Evolutionary conservation across 257 asterid genomes (phyloP).

Genomic region (Ocimum tenuiflorum): DNA sequence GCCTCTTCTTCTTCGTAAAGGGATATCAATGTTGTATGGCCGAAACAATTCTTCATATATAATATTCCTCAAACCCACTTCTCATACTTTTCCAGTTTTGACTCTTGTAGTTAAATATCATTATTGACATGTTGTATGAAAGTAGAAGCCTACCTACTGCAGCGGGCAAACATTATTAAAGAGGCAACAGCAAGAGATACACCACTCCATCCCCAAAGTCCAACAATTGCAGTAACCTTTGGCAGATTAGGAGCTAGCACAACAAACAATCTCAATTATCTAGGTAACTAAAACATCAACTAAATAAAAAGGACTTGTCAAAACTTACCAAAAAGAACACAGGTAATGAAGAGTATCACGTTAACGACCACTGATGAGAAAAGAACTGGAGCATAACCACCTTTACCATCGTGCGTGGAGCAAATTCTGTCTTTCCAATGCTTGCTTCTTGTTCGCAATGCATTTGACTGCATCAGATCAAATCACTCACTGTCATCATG

Average conservation of each 20-base stretch:
- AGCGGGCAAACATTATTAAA: constrained; percentile 60
- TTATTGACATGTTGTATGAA: not conserved
- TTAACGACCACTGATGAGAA: constrained; percentile 53
- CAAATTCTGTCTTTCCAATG: constrained; percentile 49
- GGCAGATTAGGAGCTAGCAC: constrained; percentile 73
- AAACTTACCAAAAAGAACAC: constrained; percentile 72
- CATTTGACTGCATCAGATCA: constrained; percentile 58
- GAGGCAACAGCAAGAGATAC: constrained; percentile 69
- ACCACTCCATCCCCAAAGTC: constrained; percentile 90
- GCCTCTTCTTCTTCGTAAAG: not conserved
- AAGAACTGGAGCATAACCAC: constrained; percentile 78
- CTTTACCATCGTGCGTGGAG: constrained; percentile 43
- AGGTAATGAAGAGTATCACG: constrained; percentile 61
- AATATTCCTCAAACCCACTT: not conserved
- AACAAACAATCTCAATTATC: constrained; percentile 30
- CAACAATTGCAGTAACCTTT: constrained; percentile 82
- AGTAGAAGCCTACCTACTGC: constrained; percentile 61
- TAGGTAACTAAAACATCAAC: constrained; percentile 20
- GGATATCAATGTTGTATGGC: not conserved
- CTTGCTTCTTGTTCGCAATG: constrained; percentile 40
- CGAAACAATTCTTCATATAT: not conserved
- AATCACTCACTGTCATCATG: constrained; percentile 34
- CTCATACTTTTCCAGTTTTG: too few species aligned
- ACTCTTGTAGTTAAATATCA: constrained; percentile 8
- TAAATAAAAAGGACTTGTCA: not conserved